Conservation (phyloP, 1,139 yeast species). For the Schizosaccharomyces versatilis region DNA sequence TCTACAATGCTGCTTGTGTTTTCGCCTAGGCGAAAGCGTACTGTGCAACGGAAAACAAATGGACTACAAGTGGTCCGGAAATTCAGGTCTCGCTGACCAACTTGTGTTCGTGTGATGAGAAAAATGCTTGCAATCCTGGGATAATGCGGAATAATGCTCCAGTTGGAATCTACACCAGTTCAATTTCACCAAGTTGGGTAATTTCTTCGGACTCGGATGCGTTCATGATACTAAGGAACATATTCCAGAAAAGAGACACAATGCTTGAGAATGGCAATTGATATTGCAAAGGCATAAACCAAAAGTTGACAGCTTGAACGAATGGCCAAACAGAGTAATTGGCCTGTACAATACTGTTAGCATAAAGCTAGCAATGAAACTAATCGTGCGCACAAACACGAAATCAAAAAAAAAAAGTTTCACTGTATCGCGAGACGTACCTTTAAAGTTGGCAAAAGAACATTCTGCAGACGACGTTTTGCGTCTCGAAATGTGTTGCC, state of each 20-base stretch:
- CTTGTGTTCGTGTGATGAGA: too few relatives aligned
- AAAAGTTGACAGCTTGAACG: not conserved
- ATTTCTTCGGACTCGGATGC: not conserved
- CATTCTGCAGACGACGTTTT: not conserved
- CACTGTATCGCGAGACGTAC: not conserved
- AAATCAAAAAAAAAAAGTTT: not conserved
- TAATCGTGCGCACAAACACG: too few relatives aligned
- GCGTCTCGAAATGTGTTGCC: not conserved
- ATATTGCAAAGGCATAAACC: slow-evolving; percentile 2
- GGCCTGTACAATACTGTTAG: not conserved
- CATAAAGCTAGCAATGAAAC: not conserved
- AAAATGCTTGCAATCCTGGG: too few relatives aligned
- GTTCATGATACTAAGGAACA: not conserved
- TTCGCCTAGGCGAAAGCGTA: too few relatives aligned
- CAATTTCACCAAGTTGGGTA: too few relatives aligned
- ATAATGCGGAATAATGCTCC: too few relatives aligned
- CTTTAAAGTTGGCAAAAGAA: not conserved
- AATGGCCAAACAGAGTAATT: slow-evolving; percentile 1
- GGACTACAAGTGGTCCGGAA: too few relatives aligned
- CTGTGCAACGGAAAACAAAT: too few relatives aligned
- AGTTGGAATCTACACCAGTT: too few relatives aligned
- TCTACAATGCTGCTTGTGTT: not conserved
- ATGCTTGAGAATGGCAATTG: slow-evolving; percentile 16
- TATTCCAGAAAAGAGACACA: slow-evolving; percentile 22
- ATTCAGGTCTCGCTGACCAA: too few relatives aligned